Percentiles rank a stretch among this genome's conserved stretches.
These are phyloP conservation scores for Xanthoparmelia taractica DNA, from an alignment of 495 filamentous ascomycete genomes.

Conservation along the genomic window DNA sequence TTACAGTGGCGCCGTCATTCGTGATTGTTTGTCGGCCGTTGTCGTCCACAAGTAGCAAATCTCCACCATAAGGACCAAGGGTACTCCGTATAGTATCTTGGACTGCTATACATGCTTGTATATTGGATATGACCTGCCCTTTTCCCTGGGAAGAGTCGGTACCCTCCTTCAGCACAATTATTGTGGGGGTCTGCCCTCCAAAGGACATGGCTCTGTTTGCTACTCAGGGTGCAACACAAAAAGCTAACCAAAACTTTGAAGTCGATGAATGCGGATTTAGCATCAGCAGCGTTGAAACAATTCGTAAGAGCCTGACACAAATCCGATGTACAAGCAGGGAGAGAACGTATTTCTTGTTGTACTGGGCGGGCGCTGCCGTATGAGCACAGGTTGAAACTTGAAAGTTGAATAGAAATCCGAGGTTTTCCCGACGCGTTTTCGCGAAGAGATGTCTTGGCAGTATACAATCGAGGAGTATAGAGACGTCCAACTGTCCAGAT, in stretches of 20 bases:
- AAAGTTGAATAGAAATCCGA: constrained; percentile 6
- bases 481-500: background rate
- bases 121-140: constrained; percentile 95
- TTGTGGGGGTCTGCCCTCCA: constrained; percentile 95
- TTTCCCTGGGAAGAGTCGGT: constrained; percentile 96
- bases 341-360: too few species aligned
- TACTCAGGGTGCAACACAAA: background rate
- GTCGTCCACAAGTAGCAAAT: constrained; percentile 87
- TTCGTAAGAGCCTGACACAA: background rate
- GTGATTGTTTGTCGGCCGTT: constrained; percentile 97
- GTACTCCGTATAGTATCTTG: constrained; percentile 93
- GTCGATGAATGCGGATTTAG: too few species aligned
- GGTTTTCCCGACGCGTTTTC: constrained; percentile 13
- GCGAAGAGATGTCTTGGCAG: background rate
- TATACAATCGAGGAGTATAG: background rate
- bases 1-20: constrained; percentile 97
- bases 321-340: background rate
- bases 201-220: constrained; percentile 64
- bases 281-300: background rate
- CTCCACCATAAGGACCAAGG: constrained; percentile 94
- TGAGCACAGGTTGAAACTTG: background rate
- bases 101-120: constrained; percentile 96
- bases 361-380: too few species aligned
- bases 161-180: constrained; percentile 96
- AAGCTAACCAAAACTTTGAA: background rate